Evolutionary conservation across 208 protist genomes (phyloP).

Genomic region (Leishmania martiniquensis): DNA sequence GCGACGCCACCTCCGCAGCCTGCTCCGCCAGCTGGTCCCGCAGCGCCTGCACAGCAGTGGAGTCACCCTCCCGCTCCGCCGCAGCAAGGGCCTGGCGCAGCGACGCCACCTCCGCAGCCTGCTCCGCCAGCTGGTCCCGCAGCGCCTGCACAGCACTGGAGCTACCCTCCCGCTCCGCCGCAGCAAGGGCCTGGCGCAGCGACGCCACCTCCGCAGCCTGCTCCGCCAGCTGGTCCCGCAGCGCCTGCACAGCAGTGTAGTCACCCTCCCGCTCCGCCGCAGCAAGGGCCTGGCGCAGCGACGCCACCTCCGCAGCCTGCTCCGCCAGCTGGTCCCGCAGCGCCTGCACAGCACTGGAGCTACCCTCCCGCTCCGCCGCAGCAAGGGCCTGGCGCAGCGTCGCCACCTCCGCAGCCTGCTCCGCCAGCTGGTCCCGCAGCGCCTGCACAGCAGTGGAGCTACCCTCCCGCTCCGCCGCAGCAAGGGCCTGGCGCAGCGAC

Average conservation of each 20-base stretch:
- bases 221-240: neutral
- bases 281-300: neutral
- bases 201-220: neutral
- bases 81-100: neutral
- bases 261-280: neutral
- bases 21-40: neutral
- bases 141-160: neutral
- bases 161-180: neutral
- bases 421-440: conserved; percentile 13
- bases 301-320: neutral
- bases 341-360: neutral
- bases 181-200: neutral
- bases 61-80: neutral
- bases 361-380: neutral
- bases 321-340: neutral
- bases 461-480: neutral
- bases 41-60: neutral
- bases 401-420: neutral
- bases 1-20: neutral
- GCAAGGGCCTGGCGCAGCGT: neutral
- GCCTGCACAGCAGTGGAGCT: neutral
- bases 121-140: neutral
- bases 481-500: conserved; percentile 4
- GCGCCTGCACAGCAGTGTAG: neutral
- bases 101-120: neutral